Base-by-base conservation (phyloP, 176 grass and related monocot genomes). In the Eragrostis curvula region DNA sequence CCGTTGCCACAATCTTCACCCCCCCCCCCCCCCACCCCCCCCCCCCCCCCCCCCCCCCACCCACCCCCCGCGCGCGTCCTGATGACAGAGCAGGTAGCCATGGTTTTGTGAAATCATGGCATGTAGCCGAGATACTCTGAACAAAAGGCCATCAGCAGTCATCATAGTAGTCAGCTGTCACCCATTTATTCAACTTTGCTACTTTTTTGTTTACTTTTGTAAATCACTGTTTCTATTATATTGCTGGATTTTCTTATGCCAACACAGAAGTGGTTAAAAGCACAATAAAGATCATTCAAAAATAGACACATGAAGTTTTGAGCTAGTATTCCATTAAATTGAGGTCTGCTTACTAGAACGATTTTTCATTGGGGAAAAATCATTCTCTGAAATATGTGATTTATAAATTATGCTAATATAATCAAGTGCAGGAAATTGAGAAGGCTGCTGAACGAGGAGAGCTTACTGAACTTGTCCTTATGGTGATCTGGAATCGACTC, bases 401-500 rank as follows among this genome's bases (percentile, higher is more conserved):
- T 89, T 65, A 36, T 36, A 21, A 57, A 12, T 51, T 50, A 21
- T 80, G 45, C 8, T 71, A 16, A 44, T 43, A 21, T 74, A 44
- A 20, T 55, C 36, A 29, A 48, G 24, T 67, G 72, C 72, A 93
- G 95, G 93, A 85, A 85, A 98, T 98, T 93, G 95, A 94, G 84
- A 87, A 85, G 78, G 92, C 92, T 50, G 95, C 90, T 87, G 95
- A 98, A 81, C 93, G 84, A 86, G 92, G 95, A 39, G 90, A 95
- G 72, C 87, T 98, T 88, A 98, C 76, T 47, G 90, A 98, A 87
- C 84, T 98, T 79, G 88, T 98, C 71, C 86, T 98, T 46, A 89
- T 98, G 92, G 88, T 98, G 85, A 98, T 98, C 29, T 98, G 92
- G 95, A 98, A 98, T 92, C 95, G 92, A 56, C 95, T 94, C 87